Evolutionary conservation across 2,329 filamentous ascomycete species (phyloP).

Genomic region (Neophaeococcomyces mojaviensis): DNA sequence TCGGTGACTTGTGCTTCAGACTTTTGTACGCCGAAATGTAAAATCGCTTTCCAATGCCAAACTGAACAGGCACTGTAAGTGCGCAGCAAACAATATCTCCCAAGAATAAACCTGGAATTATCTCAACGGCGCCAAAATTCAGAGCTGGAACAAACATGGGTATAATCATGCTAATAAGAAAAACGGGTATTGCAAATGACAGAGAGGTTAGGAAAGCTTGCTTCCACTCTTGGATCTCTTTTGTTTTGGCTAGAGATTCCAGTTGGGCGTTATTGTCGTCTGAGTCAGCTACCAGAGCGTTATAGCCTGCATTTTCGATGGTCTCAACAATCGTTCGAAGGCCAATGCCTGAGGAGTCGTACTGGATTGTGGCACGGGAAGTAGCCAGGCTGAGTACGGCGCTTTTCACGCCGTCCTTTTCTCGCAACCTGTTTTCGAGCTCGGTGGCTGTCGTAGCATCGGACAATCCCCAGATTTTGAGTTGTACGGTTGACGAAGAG

Average conservation of each 20-base stretch:
- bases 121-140: constrained; percentile 64
- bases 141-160: constrained; percentile 73
- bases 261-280: constrained; percentile 96
- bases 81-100: constrained; percentile 77
- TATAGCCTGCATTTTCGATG: constrained; percentile 75
- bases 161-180: constrained; percentile 85
- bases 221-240: constrained; percentile 90
- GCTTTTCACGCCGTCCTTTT: constrained; percentile 64
- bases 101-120: constrained; percentile 71
- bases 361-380: constrained; percentile 64
- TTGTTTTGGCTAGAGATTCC: constrained; percentile 90
- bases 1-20: constrained; percentile 79
- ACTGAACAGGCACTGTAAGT: constrained; percentile 89
- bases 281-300: constrained; percentile 80
- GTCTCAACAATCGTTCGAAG: constrained; percentile 74
- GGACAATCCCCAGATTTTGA: constrained; percentile 75
- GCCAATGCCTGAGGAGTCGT: constrained; percentile 64
- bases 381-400: constrained; percentile 67
- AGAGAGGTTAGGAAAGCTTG: constrained; percentile 70
- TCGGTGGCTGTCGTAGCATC: constrained; percentile 64
- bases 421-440: constrained; percentile 61
- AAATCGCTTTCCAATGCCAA: constrained; percentile 90
- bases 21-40: constrained; percentile 92
- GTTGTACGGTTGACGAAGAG: constrained; percentile 57
- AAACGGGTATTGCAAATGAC: constrained; percentile 80